Evolutionary conservation across 768 basidiomycete genomes (phyloP), one percentile per base, ranked within the genome.

Genomic region (Mycena belliarum): DNA sequence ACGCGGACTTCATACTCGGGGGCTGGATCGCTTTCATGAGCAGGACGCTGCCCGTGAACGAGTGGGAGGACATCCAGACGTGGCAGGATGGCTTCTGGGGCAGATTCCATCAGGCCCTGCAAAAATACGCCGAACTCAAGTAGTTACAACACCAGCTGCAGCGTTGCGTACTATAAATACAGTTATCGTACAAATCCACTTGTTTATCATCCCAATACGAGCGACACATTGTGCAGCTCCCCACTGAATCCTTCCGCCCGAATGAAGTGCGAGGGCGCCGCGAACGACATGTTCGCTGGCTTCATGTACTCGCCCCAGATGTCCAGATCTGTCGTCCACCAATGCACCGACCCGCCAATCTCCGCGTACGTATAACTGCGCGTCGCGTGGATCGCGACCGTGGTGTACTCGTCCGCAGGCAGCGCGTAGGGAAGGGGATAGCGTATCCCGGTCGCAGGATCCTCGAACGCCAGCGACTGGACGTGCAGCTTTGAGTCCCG

Each of bases 221-320:
- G 42, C 7, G 41, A 44, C 0, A 57, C 35, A 52, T 47, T 33
- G 12, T 15, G 2, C 25, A 57, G 29, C 33, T 57, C 49, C 2
- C 55, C 55, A 20, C 33, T 23, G 59, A 80, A 75, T 43, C 72
- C 71, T 29, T 63, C 55, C 16, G 67, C 70, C 1, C 79, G 76
- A 18, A 78, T 72, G 2, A 66, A 63, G 33, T 60, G 63, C 3
- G 75, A 66, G 1, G 76, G 77, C 12, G 78, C 78, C 1, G 76
- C 76, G 51, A 79, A 79, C 4, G 75, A 77, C 74, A 79, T 77
- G 54, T 79, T 78, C 29, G 70, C 75, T 24, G 63, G 60, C 32
- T 63, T 66, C 64, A 76, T 72, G 29, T 73, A 72, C 42, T 72
- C 72, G 14, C 75, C 75, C 75, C 76, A 76, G 15, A 77, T 74